Percentiles rank a stretch among this genome's conserved stretches.
Evolutionary conservation across 2,329 filamentous ascomycete genomes (phyloP).

Genomic region (Fusarium bactridioides): DNA sequence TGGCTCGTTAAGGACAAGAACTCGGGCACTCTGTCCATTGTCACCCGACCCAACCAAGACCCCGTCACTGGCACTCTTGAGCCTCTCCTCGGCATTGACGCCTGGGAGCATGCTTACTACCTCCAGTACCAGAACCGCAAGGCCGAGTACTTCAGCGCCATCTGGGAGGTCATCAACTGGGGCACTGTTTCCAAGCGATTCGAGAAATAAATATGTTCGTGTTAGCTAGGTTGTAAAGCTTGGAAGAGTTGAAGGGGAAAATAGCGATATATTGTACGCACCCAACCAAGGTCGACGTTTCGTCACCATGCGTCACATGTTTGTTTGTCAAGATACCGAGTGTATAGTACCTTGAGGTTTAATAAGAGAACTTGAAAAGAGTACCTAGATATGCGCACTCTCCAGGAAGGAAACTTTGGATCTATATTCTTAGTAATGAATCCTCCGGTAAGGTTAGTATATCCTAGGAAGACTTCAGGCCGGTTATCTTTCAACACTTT

Average conservation of each 20-base stretch:
- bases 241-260: neutral
- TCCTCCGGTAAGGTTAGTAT: neutral
- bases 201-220: constrained; percentile 47
- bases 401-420: neutral
- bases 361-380: constrained; percentile 11
- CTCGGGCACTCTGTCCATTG: constrained; percentile 68
- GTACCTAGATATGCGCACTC: constrained; percentile 10
- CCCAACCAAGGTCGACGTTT: neutral
- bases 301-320: constrained; percentile 4
- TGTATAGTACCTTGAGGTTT: constrained; percentile 33
- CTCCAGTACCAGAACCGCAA: constrained; percentile 97
- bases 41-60: constrained; percentile 86
- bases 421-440: neutral
- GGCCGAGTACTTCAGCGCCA: constrained; percentile 91
- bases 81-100: constrained; percentile 88
- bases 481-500: neutral
- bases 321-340: constrained; percentile 29
- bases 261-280: constrained; percentile 17
- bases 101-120: constrained; percentile 97
- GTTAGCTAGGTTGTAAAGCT: neutral
- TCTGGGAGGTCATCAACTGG: constrained; percentile 98
- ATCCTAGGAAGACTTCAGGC: neutral
- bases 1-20: constrained; percentile 81
- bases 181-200: constrained; percentile 85
- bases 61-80: constrained; percentile 84